These are phyloP conservation scores for Hypholoma fasciculare DNA, from an alignment of 768 basidiomycete species.

Conservation along the genomic window DNA sequence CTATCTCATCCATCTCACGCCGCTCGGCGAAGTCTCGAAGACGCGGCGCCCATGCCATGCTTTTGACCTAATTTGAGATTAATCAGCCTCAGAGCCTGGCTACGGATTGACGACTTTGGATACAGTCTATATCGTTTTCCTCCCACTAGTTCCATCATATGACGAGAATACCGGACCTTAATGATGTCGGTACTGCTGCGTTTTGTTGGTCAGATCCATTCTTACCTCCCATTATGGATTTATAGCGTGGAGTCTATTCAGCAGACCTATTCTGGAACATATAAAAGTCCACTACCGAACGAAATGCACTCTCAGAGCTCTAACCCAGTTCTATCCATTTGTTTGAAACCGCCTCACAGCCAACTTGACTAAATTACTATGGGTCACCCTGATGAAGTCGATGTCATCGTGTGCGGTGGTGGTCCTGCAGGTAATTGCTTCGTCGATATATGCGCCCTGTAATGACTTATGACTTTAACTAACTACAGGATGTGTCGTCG, in stretches of 20 bases:
- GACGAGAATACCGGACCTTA: slow-evolving; percentile 16
- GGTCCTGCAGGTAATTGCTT: slow-evolving; percentile 54
- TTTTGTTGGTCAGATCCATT: slow-evolving; percentile 8
- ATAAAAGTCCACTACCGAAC: slow-evolving; percentile 11
- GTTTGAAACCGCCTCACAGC: not conserved
- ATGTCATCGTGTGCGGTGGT: slow-evolving; percentile 69
- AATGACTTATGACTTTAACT: not conserved
- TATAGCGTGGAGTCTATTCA: slow-evolving; percentile 17
- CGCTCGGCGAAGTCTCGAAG: slow-evolving; percentile 10
- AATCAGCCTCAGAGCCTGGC: slow-evolving; percentile 11
- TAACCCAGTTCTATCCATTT: slow-evolving; percentile 5
- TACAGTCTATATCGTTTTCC: slow-evolving; percentile 11
- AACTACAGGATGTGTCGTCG: slow-evolving; percentile 58
- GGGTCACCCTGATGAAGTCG: slow-evolving; percentile 70
- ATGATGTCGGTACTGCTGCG: not conserved
- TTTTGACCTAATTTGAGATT: slow-evolving; percentile 16
- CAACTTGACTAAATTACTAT: slow-evolving; percentile 21
- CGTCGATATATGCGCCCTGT: not conserved
- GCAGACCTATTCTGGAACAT: slow-evolving; percentile 1
- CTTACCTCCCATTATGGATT: slow-evolving; percentile 7
- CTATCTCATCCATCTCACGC: slow-evolving; percentile 13
- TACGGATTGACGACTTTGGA: slow-evolving; percentile 7
- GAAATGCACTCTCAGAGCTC: slow-evolving; percentile 6
- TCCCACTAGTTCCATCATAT: slow-evolving; percentile 23
- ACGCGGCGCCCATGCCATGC: slow-evolving; percentile 8